These are phyloP conservation scores for Penicillium malachiteum DNA, from an alignment of 495 filamentous ascomycete genomes.

Conservation along the genomic window DNA sequence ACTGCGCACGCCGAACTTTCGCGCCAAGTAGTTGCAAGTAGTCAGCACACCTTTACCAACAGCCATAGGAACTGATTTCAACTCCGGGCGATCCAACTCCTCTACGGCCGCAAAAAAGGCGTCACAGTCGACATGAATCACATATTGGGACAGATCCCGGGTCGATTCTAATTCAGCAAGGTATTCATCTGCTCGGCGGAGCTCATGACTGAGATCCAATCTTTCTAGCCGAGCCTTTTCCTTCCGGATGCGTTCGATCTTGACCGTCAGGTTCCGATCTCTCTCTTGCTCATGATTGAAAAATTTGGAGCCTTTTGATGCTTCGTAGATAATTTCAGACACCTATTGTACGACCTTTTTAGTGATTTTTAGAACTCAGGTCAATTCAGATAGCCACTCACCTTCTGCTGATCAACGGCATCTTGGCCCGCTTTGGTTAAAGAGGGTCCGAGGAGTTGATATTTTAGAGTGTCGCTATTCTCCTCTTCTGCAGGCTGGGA, in stretches of 20 bases:
- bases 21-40: slow-evolving; percentile 91
- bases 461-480: slow-evolving; percentile 59
- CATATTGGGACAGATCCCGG: slow-evolving; percentile 77
- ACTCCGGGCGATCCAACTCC: slow-evolving; percentile 84
- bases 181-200: slow-evolving; percentile 76
- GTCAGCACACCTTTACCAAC: slow-evolving; percentile 91
- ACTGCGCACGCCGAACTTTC: slow-evolving; percentile 85
- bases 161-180: slow-evolving; percentile 73
- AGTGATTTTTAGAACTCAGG: too few species aligned
- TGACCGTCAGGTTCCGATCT: slow-evolving; percentile 80
- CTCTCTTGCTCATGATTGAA: slow-evolving; percentile 87
- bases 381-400: slow-evolving; percentile 21
- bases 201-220: slow-evolving; percentile 69
- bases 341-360: slow-evolving; percentile 47
- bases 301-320: slow-evolving; percentile 94
- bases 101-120: slow-evolving; percentile 98
- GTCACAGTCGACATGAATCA: slow-evolving; percentile 96
- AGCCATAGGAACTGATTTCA: slow-evolving; percentile 87
- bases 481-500: slow-evolving; percentile 6
- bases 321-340: slow-evolving; percentile 96
- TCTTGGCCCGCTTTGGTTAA: slow-evolving; percentile 95
- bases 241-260: slow-evolving; percentile 76
- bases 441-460: slow-evolving; percentile 83
- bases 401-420: slow-evolving; percentile 86
- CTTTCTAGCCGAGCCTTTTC: slow-evolving; percentile 76